Conservation (phyloP, 495 filamentous ascomycete species). For the Platismatia glauca region DNA sequence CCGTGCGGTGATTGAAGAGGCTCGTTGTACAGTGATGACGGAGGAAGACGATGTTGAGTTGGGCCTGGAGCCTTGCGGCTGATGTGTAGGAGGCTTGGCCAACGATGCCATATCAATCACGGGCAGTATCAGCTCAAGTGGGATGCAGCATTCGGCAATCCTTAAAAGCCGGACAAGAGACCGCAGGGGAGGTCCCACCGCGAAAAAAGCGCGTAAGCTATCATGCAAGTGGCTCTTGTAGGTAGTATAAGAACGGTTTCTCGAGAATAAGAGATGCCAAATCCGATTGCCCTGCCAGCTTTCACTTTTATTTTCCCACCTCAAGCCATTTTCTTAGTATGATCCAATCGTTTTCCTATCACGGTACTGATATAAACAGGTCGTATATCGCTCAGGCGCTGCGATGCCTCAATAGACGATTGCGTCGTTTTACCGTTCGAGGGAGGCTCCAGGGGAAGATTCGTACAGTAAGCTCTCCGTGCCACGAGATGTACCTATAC, state of each 20-base stretch:
- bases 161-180: neutral
- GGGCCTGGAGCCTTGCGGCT: constrained; percentile 21
- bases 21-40: constrained; percentile 24
- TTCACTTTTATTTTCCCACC: neutral
- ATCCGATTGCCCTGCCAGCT: constrained; percentile 1
- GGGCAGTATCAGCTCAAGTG: neutral
- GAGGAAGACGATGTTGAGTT: constrained; percentile 26
- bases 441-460: neutral
- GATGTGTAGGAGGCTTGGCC: constrained; percentile 21
- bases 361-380: neutral
- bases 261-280: neutral
- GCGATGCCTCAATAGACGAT: neutral
- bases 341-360: constrained; percentile 1
- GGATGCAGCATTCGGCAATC: constrained; percentile 4
- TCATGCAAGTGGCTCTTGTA: constrained; percentile 7
- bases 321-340: constrained; percentile 7
- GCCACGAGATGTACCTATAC: constrained; percentile 1
- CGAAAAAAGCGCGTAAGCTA: constrained; percentile 3
- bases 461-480: constrained; percentile 14
- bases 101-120: constrained; percentile 21
- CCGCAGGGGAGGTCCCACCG: constrained; percentile 4
- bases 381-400: neutral
- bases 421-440: neutral
- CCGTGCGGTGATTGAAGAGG: constrained; percentile 19
- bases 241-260: neutral